phyloP scores from a whole-genome alignment of 2,329 filamentous ascomycete species.

The Aureobasidium sp. region DNA sequence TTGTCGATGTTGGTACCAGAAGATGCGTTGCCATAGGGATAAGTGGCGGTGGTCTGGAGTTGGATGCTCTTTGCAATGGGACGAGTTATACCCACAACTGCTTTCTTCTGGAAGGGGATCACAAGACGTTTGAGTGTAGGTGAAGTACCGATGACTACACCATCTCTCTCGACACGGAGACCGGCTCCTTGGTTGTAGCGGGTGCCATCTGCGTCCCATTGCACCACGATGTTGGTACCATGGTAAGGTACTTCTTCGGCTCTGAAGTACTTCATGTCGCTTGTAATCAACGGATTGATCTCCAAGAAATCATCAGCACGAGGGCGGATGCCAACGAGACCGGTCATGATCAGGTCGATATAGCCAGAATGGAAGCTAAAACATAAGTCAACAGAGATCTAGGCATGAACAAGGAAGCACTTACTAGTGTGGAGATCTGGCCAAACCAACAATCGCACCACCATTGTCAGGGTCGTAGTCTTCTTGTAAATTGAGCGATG shows the following conservation, averaged over 20 bases:
- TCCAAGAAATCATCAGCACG: slow-evolving; percentile 30
- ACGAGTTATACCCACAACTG: slow-evolving; percentile 22
- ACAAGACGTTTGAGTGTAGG: slow-evolving; percentile 21
- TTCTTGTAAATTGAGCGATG: slow-evolving; percentile 31
- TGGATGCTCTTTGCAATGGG: slow-evolving; percentile 31
- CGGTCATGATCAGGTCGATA: slow-evolving; percentile 33
- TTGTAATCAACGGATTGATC: slow-evolving; percentile 31
- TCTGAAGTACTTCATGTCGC: slow-evolving; percentile 32
- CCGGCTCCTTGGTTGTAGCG: slow-evolving; percentile 24
- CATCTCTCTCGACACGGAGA: slow-evolving; percentile 29
- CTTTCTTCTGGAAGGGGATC: slow-evolving; percentile 16
- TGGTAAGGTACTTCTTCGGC: slow-evolving; percentile 34
- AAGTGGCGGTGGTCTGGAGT: slow-evolving; percentile 21
- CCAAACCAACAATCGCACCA: slow-evolving; percentile 32
- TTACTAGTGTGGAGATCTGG: slow-evolving; percentile 33
- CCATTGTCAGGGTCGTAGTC: slow-evolving; percentile 37
- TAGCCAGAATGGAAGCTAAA: slow-evolving; percentile 35
- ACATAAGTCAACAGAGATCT: too few species aligned
- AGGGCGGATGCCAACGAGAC: slow-evolving; percentile 34
- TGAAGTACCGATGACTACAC: slow-evolving; percentile 24
- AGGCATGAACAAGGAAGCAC: too few species aligned
- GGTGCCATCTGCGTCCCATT: slow-evolving; percentile 32
- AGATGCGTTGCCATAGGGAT: slow-evolving; percentile 26
- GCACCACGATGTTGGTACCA: slow-evolving; percentile 32
- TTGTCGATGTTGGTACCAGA: slow-evolving; percentile 19